phyloP scores from a whole-genome alignment of 495 filamentous ascomycete genomes.

The Aspergillus hancockii region DNA sequence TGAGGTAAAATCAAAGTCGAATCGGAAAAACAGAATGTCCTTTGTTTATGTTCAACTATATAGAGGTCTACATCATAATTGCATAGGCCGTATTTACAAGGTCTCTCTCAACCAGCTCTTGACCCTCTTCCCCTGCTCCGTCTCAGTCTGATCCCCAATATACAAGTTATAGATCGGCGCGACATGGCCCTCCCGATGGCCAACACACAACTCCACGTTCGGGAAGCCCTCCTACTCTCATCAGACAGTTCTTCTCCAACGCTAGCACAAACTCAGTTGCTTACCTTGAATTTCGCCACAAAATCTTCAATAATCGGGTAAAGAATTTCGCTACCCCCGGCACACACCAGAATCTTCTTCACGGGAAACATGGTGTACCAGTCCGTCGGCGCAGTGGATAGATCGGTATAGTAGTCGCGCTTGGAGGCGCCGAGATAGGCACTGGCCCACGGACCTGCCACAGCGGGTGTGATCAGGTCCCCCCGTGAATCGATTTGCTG shows the following conservation, averaged over 20 bases:
- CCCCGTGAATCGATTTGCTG: constrained; percentile 48
- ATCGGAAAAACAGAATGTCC: not conserved
- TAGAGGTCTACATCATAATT: constrained; percentile 1
- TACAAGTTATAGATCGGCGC: constrained; percentile 46
- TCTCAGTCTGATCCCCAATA: constrained; percentile 38
- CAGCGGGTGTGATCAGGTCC: constrained; percentile 48
- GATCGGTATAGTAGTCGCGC: constrained; percentile 58
- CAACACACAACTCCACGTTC: constrained; percentile 39
- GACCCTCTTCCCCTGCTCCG: constrained; percentile 40
- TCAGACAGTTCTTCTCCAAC: not conserved
- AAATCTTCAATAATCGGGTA: constrained; percentile 58
- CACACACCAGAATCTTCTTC: constrained; percentile 52
- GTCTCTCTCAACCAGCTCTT: constrained; percentile 33
- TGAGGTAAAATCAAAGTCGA: no score
- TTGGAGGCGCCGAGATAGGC: constrained; percentile 48
- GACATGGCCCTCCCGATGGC: constrained; percentile 43
- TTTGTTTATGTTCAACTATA: not conserved
- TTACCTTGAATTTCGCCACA: constrained; percentile 34
- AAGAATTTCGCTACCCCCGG: constrained; percentile 60
- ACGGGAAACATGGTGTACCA: constrained; percentile 56
- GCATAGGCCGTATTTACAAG: constrained; percentile 12
- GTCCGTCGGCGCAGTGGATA: constrained; percentile 46
- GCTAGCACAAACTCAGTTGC: not conserved
- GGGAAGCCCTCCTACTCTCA: constrained; percentile 27
- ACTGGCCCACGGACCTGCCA: constrained; percentile 46